A percentile compares a stretch with the other conserved stretches of the same genome.
phyloP scores from a whole-genome alignment of 2,329 filamentous ascomycete genomes.

The Ceratocystis lukuohia region DNA sequence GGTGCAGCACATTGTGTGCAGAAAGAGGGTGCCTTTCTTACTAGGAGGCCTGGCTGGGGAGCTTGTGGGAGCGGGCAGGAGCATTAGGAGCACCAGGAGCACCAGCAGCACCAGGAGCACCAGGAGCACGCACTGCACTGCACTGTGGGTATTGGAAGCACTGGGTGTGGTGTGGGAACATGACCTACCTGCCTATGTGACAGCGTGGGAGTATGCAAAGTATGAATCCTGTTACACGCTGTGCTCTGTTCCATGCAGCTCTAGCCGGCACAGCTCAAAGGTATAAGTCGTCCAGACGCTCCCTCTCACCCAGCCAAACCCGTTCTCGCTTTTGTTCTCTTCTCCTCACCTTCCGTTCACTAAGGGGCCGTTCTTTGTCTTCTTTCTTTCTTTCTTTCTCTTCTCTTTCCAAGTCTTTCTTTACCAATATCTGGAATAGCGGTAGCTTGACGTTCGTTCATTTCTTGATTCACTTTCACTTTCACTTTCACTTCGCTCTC shows the following conservation, averaged over 20 bases:
- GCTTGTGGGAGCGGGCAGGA: too few species aligned
- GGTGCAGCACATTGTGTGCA: neutral
- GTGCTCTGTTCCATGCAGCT: neutral
- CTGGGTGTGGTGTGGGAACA: too few species aligned
- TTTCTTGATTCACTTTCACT: constrained; percentile 10
- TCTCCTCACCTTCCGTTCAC: constrained; percentile 20
- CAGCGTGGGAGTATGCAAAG: neutral
- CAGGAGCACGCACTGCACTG: too few species aligned
- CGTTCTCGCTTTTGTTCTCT: constrained; percentile 16
- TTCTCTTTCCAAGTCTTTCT: constrained; percentile 20
- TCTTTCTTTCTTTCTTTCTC: constrained; percentile 24
- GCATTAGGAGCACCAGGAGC: too few species aligned
- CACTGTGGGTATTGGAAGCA: too few species aligned
- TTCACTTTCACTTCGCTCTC: neutral
- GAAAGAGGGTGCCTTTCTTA: neutral
- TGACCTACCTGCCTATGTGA: too few species aligned
- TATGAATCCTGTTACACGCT: neutral
- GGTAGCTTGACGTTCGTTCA: constrained; percentile 19
- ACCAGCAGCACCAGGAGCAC: too few species aligned
- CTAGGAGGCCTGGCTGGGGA: too few species aligned
- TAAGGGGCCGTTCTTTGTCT: constrained; percentile 25
- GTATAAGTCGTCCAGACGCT: neutral
- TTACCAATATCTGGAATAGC: constrained; percentile 18
- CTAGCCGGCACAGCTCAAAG: neutral
- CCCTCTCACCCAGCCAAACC: neutral